Conservation (phyloP, 2,329 filamentous ascomycete genomes). For the Apiospora phragmitis region DNA sequence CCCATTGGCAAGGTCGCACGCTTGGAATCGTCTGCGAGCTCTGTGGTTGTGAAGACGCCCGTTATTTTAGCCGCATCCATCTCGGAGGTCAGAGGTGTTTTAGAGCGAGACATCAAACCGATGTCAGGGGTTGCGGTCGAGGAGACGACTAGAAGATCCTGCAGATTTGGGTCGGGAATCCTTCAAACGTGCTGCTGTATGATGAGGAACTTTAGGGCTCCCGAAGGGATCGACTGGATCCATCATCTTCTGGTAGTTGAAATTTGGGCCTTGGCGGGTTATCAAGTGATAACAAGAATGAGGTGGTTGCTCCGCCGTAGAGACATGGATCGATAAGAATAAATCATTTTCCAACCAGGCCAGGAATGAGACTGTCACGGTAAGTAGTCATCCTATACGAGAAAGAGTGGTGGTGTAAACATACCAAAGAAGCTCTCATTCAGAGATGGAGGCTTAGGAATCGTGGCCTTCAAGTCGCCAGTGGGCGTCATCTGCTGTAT, state of each 20-base stretch:
- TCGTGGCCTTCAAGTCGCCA: constrained; percentile 73
- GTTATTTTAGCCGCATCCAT: constrained; percentile 60
- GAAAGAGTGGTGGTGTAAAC: constrained; percentile 25
- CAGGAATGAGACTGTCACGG: constrained; percentile 68
- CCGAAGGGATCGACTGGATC: constrained; percentile 76
- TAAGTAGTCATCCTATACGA: not conserved
- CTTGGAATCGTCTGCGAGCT: constrained; percentile 70
- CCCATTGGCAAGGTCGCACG: constrained; percentile 75
- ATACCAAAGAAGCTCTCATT: constrained; percentile 66
- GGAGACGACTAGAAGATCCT: constrained; percentile 79
- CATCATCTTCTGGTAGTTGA: constrained; percentile 71
- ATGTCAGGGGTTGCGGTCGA: constrained; percentile 81
- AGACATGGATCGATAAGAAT: constrained; percentile 80
- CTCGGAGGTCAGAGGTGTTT: constrained; percentile 62
- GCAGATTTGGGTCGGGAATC: constrained; percentile 77
- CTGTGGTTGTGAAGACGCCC: constrained; percentile 72
- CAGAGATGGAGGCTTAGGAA: constrained; percentile 74
- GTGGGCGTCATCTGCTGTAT: constrained; percentile 82
- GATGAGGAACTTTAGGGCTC: constrained; percentile 67
- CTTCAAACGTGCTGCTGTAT: constrained; percentile 75
- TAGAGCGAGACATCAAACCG: constrained; percentile 74
- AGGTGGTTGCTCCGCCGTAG: constrained; percentile 56
- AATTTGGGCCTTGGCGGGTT: constrained; percentile 63
- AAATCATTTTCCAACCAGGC: constrained; percentile 87
- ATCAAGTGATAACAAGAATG: constrained; percentile 79